Base-by-base conservation (phyloP, 2,329 filamentous ascomycete genomes). In the Trichoderma sp. region DNA sequence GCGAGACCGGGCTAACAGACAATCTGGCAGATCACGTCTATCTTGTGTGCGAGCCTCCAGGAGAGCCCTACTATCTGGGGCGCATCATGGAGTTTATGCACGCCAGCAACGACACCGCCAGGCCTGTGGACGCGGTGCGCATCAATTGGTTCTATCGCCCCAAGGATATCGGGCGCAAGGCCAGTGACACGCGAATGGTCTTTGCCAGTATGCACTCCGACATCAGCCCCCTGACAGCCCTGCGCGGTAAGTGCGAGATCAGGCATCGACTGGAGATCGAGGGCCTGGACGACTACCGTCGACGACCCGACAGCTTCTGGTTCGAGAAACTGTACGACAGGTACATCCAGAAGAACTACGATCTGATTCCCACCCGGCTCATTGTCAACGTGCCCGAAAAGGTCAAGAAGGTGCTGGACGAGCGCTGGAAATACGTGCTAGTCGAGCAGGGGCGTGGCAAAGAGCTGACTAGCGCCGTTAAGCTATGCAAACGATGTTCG, bases 181-280 rank as follows among this genome's bases (percentile, higher is more conserved):
- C 93, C 76, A 92, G 93, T 80, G 96, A 99, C 85, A 95, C 93
- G 73, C 92, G 96, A 74, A 87, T 95, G 77, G 90, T 99, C 67
- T 98, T 95, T 83, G 95, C 94, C 74, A 97, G 96, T 34, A 99
- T 99, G 96, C 96, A 99, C 82, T 98, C 96, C 30, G 96, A 99
- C 84, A 92, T 94, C 74, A 97, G 94, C 80, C 96, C 96, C 72
- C 86, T 99, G 77, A 94, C 94, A 65, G 94, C 96, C 60, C 86
- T 99, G 76, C 93, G 96, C 78, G 96, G 96, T 76, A 97, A 97
- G 84, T 98, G 95, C 82, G 90, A 91, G 75, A 96, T 99, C 81
- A 88, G 89, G 81, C 96, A 99, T 84, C 91, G 93, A 76, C 92
- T 91, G 74, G 94, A 98, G 80, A 95, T 98, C 73, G 83, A 89